Evolutionary conservation across 805 yeast genomes (phyloP).

Genomic region (Yarrowia porcina): DNA sequence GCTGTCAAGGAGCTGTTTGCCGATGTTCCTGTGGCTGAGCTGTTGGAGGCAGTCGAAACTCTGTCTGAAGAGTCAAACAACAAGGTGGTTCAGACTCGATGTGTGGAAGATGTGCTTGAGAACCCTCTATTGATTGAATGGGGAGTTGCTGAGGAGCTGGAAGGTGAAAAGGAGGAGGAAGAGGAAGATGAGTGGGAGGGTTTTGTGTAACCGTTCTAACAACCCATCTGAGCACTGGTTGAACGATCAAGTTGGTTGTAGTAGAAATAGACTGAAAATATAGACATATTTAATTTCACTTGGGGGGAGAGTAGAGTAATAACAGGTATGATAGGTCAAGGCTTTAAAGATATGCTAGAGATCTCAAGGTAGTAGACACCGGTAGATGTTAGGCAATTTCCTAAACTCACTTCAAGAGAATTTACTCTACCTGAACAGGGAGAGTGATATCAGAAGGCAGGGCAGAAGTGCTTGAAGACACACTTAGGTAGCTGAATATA

Average conservation of each 20-base stretch:
- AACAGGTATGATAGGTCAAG: too few species aligned
- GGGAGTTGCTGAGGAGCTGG: constrained; percentile 44
- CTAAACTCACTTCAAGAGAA: too few species aligned
- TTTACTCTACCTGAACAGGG: too few species aligned
- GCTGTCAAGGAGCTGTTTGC: constrained; percentile 39
- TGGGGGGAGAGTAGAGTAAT: background rate
- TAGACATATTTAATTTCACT: background rate
- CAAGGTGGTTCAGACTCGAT: constrained; percentile 64
- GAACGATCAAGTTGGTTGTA: background rate
- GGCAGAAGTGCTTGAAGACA: too few species aligned
- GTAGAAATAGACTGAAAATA: background rate
- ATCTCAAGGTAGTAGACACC: too few species aligned
- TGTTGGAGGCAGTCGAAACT: constrained; percentile 59
- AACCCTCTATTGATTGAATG: constrained; percentile 64
- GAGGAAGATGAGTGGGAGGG: constrained; percentile 32
- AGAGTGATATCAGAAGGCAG: too few species aligned
- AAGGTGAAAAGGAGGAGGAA: constrained; percentile 29
- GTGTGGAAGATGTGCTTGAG: constrained; percentile 59
- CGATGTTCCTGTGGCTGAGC: constrained; percentile 50
- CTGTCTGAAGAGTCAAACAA: constrained; percentile 49
- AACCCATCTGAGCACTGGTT: too few species aligned
- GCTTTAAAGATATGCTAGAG: too few species aligned
- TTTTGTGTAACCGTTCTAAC: background rate
- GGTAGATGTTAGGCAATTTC: too few species aligned
- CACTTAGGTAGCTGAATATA: too few species aligned